phyloP scores from a whole-genome alignment of 441 rosid genomes.

The Theobroma grandiflorum region DNA sequence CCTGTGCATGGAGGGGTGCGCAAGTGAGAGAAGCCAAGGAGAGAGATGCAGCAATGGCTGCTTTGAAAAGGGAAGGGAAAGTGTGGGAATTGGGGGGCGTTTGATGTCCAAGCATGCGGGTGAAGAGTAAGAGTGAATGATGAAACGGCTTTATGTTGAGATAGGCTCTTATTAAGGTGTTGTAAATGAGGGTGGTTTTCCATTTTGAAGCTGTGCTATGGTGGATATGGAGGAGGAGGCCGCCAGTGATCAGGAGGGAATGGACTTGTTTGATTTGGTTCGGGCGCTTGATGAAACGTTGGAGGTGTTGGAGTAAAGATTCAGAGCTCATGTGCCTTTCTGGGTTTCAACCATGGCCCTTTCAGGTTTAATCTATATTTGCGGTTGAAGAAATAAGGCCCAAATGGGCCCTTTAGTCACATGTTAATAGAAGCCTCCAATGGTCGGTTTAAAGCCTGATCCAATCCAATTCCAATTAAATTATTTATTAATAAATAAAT shows the following conservation, averaged over 20 bases:
- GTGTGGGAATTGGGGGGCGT: slow-evolving; percentile 57
- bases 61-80: slow-evolving; percentile 69
- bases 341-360: background rate
- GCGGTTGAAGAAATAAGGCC: background rate
- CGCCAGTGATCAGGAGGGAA: slow-evolving; percentile 45
- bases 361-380: background rate
- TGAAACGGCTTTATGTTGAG: slow-evolving; percentile 48
- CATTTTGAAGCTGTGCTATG: slow-evolving; percentile 36
- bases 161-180: slow-evolving; percentile 65
- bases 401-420: background rate
- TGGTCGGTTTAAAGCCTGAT: too few relatives aligned
- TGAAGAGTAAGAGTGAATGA: slow-evolving; percentile 52
- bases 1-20: slow-evolving; percentile 59
- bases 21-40: slow-evolving; percentile 43
- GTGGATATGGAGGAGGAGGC: slow-evolving; percentile 39
- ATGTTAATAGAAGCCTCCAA: too few relatives aligned
- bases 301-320: slow-evolving; percentile 59
- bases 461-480: too few relatives aligned
- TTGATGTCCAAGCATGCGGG: slow-evolving; percentile 55
- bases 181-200: slow-evolving; percentile 58
- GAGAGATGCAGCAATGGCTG: slow-evolving; percentile 37
- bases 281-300: slow-evolving; percentile 44
- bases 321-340: slow-evolving; percentile 27
- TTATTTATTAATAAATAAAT: too few relatives aligned
- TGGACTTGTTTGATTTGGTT: slow-evolving; percentile 66